phyloP scores from a whole-genome alignment of 2,329 filamentous ascomycete species.

The Lomentospora prolificans region DNA sequence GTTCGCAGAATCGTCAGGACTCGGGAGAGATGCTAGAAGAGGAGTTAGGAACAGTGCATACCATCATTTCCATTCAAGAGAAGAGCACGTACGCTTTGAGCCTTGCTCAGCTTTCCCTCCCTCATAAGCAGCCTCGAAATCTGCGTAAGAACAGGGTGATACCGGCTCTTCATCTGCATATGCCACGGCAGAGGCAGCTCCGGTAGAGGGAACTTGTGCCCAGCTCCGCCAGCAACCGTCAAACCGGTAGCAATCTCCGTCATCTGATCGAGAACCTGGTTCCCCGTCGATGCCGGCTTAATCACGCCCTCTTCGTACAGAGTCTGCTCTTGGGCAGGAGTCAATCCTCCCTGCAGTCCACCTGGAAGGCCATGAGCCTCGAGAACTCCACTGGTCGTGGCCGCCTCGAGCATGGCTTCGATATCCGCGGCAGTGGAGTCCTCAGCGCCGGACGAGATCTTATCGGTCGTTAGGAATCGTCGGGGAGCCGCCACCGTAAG shows the following conservation, averaged over 20 bases:
- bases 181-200: conserved; percentile 51
- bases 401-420: conserved; percentile 11
- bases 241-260: conserved; percentile 12
- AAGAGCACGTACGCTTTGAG: conserved; percentile 64
- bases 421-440: not conserved
- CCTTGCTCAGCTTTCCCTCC: conserved; percentile 79
- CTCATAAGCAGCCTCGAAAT: conserved; percentile 85
- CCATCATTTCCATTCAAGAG: too few species aligned
- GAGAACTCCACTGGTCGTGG: conserved; percentile 10
- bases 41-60: not conserved
- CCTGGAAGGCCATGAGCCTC: conserved; percentile 5
- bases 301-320: conserved; percentile 33
- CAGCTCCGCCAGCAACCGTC: conserved; percentile 20
- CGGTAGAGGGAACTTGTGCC: conserved; percentile 73
- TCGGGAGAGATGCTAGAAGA: conserved; percentile 64
- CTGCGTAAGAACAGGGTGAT: conserved; percentile 77
- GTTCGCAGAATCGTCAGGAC: conserved; percentile 81
- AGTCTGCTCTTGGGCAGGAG: conserved; percentile 31
- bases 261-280: conserved; percentile 9
- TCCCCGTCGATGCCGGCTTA: conserved; percentile 18
- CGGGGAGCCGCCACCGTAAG: conserved; percentile 17
- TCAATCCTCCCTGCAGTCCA: conserved; percentile 25
- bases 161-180: conserved; percentile 65
- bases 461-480: conserved; percentile 19
- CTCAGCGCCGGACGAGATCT: conserved; percentile 6